Evolutionary conservation across 805 yeast species (phyloP).

Genomic region (Kazachstania africana): DNA sequence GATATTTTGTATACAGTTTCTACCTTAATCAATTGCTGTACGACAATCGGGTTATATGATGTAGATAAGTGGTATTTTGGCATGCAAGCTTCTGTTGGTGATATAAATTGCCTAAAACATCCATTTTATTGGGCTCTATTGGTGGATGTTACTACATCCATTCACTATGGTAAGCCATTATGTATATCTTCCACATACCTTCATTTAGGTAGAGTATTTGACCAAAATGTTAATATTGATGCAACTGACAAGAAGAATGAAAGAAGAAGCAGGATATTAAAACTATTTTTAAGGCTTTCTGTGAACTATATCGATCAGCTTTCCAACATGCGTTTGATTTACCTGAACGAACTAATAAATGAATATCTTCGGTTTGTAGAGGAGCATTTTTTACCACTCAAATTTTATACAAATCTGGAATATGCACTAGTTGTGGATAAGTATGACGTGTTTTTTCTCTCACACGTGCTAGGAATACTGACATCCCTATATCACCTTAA

Average conservation of each 20-base stretch:
- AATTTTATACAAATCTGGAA: background rate
- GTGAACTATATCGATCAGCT: no score
- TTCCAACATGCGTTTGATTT: background rate
- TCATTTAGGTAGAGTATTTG: slow-evolving; percentile 6
- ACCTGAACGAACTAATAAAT: background rate
- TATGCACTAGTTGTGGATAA: no score
- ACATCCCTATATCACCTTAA: no score
- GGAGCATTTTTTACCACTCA: background rate
- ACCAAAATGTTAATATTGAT: slow-evolving; percentile 1
- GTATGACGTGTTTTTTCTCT: no score
- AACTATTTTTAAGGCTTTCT: background rate
- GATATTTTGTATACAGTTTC: slow-evolving; percentile 9
- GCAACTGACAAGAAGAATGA: background rate
- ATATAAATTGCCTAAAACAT: slow-evolving; percentile 1
- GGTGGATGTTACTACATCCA: slow-evolving; percentile 17
- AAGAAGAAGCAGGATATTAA: background rate
- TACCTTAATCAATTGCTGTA: slow-evolving; percentile 11
- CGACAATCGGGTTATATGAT: slow-evolving; percentile 17
- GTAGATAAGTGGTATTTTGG: slow-evolving; percentile 7
- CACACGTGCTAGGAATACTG: no score
- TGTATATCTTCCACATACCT: slow-evolving; percentile 4
- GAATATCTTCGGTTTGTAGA: no score
- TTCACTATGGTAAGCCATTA: slow-evolving; percentile 21
- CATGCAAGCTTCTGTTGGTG: slow-evolving; percentile 1
- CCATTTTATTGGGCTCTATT: slow-evolving; percentile 10